A percentile compares a stretch with the other conserved stretches of the same genome.
These are phyloP conservation scores for Ascosphaera apis DNA, from an alignment of 2,329 filamentous ascomycete species.

Conservation along the genomic window DNA sequence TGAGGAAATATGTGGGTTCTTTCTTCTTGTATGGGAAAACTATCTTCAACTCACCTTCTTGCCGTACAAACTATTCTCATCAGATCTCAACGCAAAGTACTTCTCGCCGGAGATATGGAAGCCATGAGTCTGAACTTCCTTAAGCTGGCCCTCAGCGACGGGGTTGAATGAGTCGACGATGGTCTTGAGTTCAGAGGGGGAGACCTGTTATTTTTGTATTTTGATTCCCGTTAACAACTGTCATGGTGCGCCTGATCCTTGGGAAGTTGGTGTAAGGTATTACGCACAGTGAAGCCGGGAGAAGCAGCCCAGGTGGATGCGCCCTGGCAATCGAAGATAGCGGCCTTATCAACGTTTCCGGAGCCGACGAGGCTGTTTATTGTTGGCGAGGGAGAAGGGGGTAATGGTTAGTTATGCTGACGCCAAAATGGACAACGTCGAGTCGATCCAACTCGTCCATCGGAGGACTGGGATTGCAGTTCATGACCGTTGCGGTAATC, in stretches of 20 bases:
- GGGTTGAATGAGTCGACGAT: constrained; percentile 31
- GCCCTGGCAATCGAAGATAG: constrained; percentile 61
- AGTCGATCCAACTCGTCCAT: background rate
- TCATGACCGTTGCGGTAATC: constrained; percentile 4
- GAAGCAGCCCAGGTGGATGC: constrained; percentile 59
- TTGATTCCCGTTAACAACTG: too few species aligned
- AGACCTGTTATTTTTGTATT: too few species aligned
- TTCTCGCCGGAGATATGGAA: constrained; percentile 54
- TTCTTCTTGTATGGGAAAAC: constrained; percentile 2
- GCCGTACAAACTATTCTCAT: constrained; percentile 60
- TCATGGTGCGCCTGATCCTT: too few species aligned
- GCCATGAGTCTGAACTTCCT: constrained; percentile 48
- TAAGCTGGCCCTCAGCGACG: constrained; percentile 25
- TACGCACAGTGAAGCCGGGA: constrained; percentile 48
- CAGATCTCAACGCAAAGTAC: constrained; percentile 54
- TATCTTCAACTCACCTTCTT: constrained; percentile 48
- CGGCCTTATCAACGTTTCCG: constrained; percentile 60
- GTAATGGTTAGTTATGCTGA: background rate
- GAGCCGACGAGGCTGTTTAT: constrained; percentile 50
- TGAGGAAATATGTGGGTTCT: background rate
- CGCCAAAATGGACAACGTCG: too few species aligned
- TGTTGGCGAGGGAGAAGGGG: constrained; percentile 3
- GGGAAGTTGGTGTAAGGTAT: too few species aligned
- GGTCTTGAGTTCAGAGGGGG: constrained; percentile 30
- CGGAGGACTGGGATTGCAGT: background rate